These are phyloP conservation scores for Echium plantagineum DNA, from an alignment of 257 asterid species.

Conservation along the genomic window DNA sequence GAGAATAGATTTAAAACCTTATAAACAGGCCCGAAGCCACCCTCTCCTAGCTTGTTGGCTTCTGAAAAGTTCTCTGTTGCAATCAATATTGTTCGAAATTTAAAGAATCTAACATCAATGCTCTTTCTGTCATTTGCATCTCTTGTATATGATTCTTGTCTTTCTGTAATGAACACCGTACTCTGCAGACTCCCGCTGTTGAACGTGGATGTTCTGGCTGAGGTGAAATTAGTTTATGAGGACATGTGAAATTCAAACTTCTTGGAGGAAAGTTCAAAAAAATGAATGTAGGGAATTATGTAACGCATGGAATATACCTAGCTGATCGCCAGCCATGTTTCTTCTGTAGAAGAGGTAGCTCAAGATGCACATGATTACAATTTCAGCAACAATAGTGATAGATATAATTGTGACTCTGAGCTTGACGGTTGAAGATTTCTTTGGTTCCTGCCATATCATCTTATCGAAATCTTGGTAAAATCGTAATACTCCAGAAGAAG, in stretches of 20 bases:
- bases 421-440: neutral
- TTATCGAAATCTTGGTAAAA: too few relatives aligned
- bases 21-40: conserved; percentile 64
- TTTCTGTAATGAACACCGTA: conserved; percentile 11
- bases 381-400: conserved; percentile 13
- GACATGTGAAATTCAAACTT: neutral
- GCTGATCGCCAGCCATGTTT: conserved; percentile 6
- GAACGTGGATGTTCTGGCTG: conserved; percentile 11
- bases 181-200: conserved; percentile 3
- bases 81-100: conserved; percentile 23
- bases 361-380: conserved; percentile 11
- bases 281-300: neutral
- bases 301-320: conserved; percentile 5
- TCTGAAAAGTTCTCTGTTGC: conserved; percentile 46
- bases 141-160: conserved; percentile 16
- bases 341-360: conserved; percentile 17
- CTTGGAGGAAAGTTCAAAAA: neutral
- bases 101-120: conserved; percentile 30
- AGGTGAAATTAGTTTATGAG: neutral
- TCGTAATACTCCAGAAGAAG: too few relatives aligned
- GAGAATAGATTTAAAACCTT: conserved; percentile 19
- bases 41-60: conserved; percentile 46
- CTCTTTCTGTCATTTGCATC: conserved; percentile 18
- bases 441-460: neutral
- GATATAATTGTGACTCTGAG: conserved; percentile 7